Conservation (phyloP, 805 yeast species). For the Saccharomycopsis sp. region DNA sequence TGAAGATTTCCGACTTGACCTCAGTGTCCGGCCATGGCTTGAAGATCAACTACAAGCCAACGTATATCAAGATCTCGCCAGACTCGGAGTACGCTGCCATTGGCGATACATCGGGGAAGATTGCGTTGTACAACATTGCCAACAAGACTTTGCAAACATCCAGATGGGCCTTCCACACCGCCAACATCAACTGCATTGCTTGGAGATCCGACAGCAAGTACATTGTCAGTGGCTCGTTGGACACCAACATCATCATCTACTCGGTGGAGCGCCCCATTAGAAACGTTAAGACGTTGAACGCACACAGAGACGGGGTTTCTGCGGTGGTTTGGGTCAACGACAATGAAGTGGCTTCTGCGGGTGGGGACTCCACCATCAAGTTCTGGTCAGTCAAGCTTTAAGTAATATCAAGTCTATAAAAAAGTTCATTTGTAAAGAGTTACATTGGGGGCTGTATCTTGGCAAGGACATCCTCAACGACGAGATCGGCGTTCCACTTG, state of each 20-base stretch:
- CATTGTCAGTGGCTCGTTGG: conserved; percentile 74
- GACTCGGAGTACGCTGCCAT: conserved; percentile 62
- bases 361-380: conserved; percentile 75
- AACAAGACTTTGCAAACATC: conserved; percentile 59
- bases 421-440: no score
- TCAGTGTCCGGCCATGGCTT: conserved; percentile 21
- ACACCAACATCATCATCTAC: conserved; percentile 71
- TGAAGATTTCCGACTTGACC: conserved; percentile 28
- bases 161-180: conserved; percentile 93
- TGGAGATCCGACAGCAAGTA: conserved; percentile 74
- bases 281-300: conserved; percentile 62
- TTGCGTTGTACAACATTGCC: conserved; percentile 52
- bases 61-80: conserved; percentile 61
- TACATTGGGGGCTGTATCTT: conserved; percentile 43
- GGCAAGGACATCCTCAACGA: conserved; percentile 43
- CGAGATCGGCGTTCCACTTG: conserved; percentile 38
- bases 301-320: conserved; percentile 84
- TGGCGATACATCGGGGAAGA: conserved; percentile 84
- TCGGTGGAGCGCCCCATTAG: conserved; percentile 71
- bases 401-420: no score
- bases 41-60: conserved; percentile 30
- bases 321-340: conserved; percentile 58
- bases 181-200: conserved; percentile 63
- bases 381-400: conserved; percentile 45
- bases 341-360: conserved; percentile 52